Evolutionary conservation across 129 eudicot species (phyloP), one percentile per base, ranked within the genome.

Genomic region (Rutidosis leptorrhynchoides): DNA sequence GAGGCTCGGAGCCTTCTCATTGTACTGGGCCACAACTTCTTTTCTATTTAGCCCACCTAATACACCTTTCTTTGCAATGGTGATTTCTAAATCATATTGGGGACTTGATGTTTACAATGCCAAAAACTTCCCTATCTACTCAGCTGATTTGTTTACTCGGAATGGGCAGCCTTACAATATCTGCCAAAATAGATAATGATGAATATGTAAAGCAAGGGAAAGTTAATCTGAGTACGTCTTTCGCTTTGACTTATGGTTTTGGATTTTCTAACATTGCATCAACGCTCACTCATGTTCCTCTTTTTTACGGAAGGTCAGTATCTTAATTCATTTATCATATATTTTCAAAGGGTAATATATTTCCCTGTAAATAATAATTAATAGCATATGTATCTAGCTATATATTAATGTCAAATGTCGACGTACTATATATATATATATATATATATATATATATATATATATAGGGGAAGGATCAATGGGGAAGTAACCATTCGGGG

Each of bases 251-350:
- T 1, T 89, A 89, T 60, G 96, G 90, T 8, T 66, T 89, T 43
- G 90, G 88, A 53, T 89, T 89, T 58, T 93, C 96, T 35, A 81
- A 89, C 2, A 83, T 85, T 7, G 81, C 86, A 2, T 81, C 96
- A 37, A 89, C 93, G 2, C 52, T 83, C 12, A 65, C 83, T 26
- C 96, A 89, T 67, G 92, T 89, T 60, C 80, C 71, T 27, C 65
- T 89, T n/a, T 89, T 89, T 43, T 75, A 89, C 30, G 93, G 96
- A 32, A 88, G 75, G 96, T 88, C 84, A 80, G 64, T n/a, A n/a
- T n/a, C n/a, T n/a, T n/a, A n/a, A n/a, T n/a, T n/a, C n/a, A n/a
- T 27, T 25, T 71, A 2, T 76, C 20, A 2, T 89, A 83, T 65
- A 90, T 85, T 61, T 77, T 77, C 51, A 60, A 85, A 4, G 83